Evolutionary conservation across 371 early-diverging fungal genomes (phyloP), one percentile per base, ranked within the genome.

Genomic region (Mucor sp.): DNA sequence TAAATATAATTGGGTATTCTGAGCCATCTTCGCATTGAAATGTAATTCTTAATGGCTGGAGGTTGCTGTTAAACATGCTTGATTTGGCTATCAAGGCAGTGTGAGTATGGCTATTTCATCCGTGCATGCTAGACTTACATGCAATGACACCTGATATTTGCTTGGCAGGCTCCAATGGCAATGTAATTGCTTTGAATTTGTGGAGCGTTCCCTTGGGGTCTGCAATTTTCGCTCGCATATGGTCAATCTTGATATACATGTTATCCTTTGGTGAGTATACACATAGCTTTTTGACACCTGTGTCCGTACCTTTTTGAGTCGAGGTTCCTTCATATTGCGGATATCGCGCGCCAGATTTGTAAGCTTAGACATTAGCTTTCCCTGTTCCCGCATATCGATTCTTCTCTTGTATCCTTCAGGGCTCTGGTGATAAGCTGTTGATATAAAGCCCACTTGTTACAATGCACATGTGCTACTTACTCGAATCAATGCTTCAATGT

Each of bases 1-100:
- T 99, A 86, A 96, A 97, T 4, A 99, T 97, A 9, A 95, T 87
- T 3, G 92, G 90, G 68, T 96, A 96, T 76, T 93, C 92, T 21
- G 77, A 73, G 11, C 90, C 92, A 71, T 96, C 95, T 6, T 79
- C 72, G 55, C 92, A 91, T 6, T 85, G 74, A 69, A 99, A 99
- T 11, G 89, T 90, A 8, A 98, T 71, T 17, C 89, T 80, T 47
- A 99, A 76, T 2, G 98, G 99, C 67, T 88, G 85, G 67, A 98
- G 78, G 58, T 88, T 93, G 73, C 94, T 94, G 68, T 98, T 97
- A 72, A 98, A 99, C 21, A 99, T 87, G 9, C 84, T 78, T 0
- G 94, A 91, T 76, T 92, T 90, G 33, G 95, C 91, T 65, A 95
- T n/a, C 32, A 37, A 59, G 23, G 6, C 21, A 15, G 6, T 37